Conservation (phyloP, 768 basidiomycete species). For the Pulveroboletus sp. region DNA sequence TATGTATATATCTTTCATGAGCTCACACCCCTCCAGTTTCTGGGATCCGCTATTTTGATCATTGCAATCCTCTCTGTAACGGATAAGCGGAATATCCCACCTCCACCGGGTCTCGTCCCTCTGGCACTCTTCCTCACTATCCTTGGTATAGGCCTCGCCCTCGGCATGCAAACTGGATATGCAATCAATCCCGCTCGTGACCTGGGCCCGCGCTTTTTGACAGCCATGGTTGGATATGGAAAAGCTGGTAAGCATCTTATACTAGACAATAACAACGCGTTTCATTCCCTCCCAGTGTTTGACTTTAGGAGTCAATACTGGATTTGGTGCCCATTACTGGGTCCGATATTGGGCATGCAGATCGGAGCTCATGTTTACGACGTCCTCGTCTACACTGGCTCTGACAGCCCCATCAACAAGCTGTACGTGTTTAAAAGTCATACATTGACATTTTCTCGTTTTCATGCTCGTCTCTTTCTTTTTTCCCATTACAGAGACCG, state of each 20-base stretch:
- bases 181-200: constrained; percentile 72
- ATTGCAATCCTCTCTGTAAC: constrained; percentile 49
- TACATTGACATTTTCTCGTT: background rate
- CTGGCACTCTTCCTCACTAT: constrained; percentile 51
- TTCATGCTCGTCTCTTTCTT: background rate
- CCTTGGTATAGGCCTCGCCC: constrained; percentile 50
- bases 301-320: constrained; percentile 55
- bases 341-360: constrained; percentile 55
- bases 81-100: constrained; percentile 48
- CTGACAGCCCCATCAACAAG: constrained; percentile 49
- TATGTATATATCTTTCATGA: background rate
- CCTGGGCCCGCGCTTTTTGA: constrained; percentile 62
- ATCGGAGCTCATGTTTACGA: constrained; percentile 56
- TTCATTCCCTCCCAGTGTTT: constrained; percentile 15
- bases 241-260: constrained; percentile 36
- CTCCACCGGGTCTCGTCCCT: constrained; percentile 48
- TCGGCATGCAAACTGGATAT: constrained; percentile 64
- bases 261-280: background rate
- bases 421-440: constrained; percentile 35
- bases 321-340: constrained; percentile 65
- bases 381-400: constrained; percentile 48
- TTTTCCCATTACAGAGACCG: constrained; percentile 4
- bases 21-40: constrained; percentile 36
- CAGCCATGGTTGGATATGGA: constrained; percentile 70
- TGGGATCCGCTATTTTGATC: constrained; percentile 51